phyloP scores from a whole-genome alignment of 768 basidiomycete genomes.

The Austroboletus eburneus region DNA sequence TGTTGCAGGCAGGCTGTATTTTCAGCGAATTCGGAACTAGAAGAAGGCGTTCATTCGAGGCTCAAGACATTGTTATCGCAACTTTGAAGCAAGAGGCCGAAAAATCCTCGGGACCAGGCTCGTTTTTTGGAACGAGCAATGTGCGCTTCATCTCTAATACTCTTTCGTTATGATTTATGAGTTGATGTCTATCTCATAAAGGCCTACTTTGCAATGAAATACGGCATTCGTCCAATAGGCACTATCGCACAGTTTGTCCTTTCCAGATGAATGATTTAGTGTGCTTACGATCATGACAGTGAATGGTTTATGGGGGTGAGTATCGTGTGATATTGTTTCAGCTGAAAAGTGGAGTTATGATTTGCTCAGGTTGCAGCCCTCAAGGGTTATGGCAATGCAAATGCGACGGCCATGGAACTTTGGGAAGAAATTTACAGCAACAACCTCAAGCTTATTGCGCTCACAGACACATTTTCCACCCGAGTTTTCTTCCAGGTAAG shows the following conservation, averaged over 20 bases:
- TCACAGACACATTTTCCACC: constrained; percentile 96
- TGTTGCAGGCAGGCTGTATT: constrained; percentile 60
- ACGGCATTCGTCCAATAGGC: constrained; percentile 63
- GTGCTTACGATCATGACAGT: constrained; percentile 34
- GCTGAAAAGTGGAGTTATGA: not conserved
- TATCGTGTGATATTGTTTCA: not conserved
- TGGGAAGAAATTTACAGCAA: constrained; percentile 75
- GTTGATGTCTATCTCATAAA: constrained; percentile 25
- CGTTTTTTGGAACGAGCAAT: constrained; percentile 76
- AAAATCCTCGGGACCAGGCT: constrained; percentile 46
- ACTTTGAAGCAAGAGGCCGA: constrained; percentile 63
- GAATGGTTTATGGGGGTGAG: constrained; percentile 91
- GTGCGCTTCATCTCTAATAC: constrained; percentile 38
- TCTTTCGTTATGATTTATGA: not conserved
- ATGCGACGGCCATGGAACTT: constrained; percentile 68
- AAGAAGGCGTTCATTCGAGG: constrained; percentile 64
- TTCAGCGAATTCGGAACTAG: constrained; percentile 90
- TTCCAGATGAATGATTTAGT: not conserved
- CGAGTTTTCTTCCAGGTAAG: constrained; percentile 74
- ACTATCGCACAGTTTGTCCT: constrained; percentile 79
- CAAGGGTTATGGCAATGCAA: constrained; percentile 75
- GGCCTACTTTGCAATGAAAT: constrained; percentile 82
- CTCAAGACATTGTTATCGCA: constrained; percentile 75
- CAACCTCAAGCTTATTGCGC: constrained; percentile 60
- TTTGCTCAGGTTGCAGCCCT: constrained; percentile 68